These are phyloP conservation scores for Bretschneidera sinensis DNA, from an alignment of 345 rosid genomes.

Conservation along the genomic window DNA sequence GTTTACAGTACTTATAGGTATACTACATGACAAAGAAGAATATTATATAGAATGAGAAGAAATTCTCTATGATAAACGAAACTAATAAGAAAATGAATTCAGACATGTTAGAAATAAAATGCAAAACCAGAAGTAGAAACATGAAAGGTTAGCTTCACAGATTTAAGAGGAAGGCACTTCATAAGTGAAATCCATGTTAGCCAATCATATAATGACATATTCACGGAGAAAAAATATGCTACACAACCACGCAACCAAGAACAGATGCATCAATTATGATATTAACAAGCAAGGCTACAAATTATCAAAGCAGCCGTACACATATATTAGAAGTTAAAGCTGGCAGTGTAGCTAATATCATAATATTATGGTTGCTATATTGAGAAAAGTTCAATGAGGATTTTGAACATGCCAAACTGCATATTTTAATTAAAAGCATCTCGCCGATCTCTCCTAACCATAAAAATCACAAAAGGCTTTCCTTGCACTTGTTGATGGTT, in stretches of 20 bases:
- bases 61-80: neutral
- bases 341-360: too few relatives aligned
- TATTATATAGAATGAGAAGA: neutral
- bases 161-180: neutral
- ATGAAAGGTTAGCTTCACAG: too few relatives aligned
- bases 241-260: neutral
- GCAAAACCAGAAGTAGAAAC: neutral
- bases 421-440: too few relatives aligned
- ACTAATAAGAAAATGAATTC: neutral
- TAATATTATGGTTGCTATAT: too few relatives aligned
- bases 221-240: neutral
- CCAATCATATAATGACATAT: neutral
- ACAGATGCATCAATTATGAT: neutral
- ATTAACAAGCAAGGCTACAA: too few relatives aligned
- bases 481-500: too few relatives aligned
- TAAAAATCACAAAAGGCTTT: too few relatives aligned
- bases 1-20: neutral
- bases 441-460: too few relatives aligned
- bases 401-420: too few relatives aligned
- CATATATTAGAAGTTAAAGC: too few relatives aligned
- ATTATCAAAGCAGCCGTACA: too few relatives aligned
- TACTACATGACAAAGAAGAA: neutral
- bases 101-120: neutral
- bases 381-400: too few relatives aligned
- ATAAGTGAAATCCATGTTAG: neutral